Percentiles rank a stretch among this genome's conserved stretches.
These are phyloP conservation scores for Lentinula sp. DNA, from an alignment of 768 basidiomycete genomes.

Conservation along the genomic window DNA sequence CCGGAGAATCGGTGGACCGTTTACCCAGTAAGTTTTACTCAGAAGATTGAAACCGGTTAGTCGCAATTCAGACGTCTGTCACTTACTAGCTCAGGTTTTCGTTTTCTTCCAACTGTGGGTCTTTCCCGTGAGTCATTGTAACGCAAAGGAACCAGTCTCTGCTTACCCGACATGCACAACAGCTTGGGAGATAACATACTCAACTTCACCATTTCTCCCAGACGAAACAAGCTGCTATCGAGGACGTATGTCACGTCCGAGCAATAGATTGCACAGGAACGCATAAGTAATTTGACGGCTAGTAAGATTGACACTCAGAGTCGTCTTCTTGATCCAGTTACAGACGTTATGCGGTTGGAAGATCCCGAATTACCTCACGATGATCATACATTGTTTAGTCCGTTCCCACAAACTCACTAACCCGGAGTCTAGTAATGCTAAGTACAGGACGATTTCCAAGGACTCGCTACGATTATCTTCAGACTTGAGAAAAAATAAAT, in stretches of 20 bases:
- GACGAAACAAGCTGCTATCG: not conserved
- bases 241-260: slow-evolving; percentile 4
- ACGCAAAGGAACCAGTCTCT: not conserved
- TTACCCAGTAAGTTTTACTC: not conserved
- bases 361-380: slow-evolving; percentile 8
- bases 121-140: not conserved
- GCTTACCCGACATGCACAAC: not conserved
- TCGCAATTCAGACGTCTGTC: not conserved
- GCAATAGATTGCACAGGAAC: slow-evolving; percentile 7
- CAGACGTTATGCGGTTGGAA: not conserved
- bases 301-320: slow-evolving; percentile 6
- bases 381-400: not conserved
- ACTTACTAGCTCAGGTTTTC: not conserved
- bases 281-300: slow-evolving; percentile 4
- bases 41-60: not conserved
- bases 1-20: not conserved
- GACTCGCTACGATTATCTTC: not conserved
- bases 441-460: not conserved
- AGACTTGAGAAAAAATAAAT: not conserved
- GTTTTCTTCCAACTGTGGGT: not conserved
- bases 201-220: slow-evolving; percentile 4
- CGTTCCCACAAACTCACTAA: not conserved
- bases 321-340: slow-evolving; percentile 8
- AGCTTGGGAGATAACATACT: not conserved
- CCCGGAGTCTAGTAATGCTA: not conserved